Evolutionary conservation across 805 yeast genomes (phyloP).

Genomic region (Saccharomyces eubayanus): DNA sequence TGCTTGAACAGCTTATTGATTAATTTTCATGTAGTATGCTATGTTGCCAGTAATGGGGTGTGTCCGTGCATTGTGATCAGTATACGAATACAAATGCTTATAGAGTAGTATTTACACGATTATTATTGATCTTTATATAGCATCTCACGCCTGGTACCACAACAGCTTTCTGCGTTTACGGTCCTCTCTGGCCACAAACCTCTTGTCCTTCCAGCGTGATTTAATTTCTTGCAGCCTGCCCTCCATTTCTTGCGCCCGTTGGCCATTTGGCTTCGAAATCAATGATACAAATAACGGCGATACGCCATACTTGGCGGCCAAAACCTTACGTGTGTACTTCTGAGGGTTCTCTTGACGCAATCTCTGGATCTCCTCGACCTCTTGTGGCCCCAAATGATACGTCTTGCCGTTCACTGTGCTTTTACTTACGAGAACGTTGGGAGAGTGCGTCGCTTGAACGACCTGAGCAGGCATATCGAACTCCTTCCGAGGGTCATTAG

Average conservation of each 20-base stretch:
- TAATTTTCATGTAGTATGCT: background rate
- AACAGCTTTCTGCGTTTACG: slow-evolving; percentile 47
- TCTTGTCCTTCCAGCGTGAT: slow-evolving; percentile 41
- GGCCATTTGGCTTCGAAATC: slow-evolving; percentile 39
- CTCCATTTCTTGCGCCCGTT: slow-evolving; percentile 39
- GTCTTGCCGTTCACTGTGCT: slow-evolving; percentile 29
- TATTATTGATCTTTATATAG: slow-evolving; percentile 8
- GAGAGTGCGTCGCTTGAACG: slow-evolving; percentile 32
- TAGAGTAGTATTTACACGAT: slow-evolving; percentile 3
- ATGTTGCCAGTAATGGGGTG: background rate
- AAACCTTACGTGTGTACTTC: slow-evolving; percentile 51
- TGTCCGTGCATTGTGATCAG: background rate
- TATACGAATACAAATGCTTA: background rate
- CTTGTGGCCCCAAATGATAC: slow-evolving; percentile 50
- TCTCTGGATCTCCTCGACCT: slow-evolving; percentile 47
- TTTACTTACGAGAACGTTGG: slow-evolving; percentile 30
- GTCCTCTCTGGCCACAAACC: slow-evolving; percentile 45
- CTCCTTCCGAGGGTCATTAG: slow-evolving; percentile 47
- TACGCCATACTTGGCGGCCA: slow-evolving; percentile 53
- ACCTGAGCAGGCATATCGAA: slow-evolving; percentile 24
- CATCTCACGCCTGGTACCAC: slow-evolving; percentile 48
- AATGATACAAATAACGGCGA: slow-evolving; percentile 46
- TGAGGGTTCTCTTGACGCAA: slow-evolving; percentile 53
- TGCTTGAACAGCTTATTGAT: background rate
- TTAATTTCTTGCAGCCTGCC: slow-evolving; percentile 39